Percentiles rank a stretch among this genome's conserved stretches.
phyloP scores from a whole-genome alignment of 108 stramenopile genomes.

The Cyclotella baltica region DNA sequence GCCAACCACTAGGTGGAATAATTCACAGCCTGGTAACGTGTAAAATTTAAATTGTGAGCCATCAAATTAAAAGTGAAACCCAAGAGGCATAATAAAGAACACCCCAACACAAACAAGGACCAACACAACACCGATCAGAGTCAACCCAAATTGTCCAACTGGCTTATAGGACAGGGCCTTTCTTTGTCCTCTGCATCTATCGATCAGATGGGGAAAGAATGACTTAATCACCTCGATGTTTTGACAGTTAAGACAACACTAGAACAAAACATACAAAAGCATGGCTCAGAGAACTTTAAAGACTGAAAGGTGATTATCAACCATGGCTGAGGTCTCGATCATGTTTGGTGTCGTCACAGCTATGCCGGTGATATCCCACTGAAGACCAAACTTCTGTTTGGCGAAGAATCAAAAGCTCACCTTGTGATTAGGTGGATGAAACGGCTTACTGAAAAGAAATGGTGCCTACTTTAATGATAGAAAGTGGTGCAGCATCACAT shows the following conservation, averaged over 20 bases:
- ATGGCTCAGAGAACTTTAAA: constrained; percentile 61
- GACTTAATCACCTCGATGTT: constrained; percentile 58
- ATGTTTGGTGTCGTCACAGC: constrained; percentile 43
- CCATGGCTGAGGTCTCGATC: constrained; percentile 54
- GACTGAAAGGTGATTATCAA: constrained; percentile 56
- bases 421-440: too few relatives aligned
- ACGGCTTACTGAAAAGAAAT: too few relatives aligned
- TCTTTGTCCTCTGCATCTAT: constrained; percentile 82
- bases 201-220: constrained; percentile 95
- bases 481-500: not conserved
- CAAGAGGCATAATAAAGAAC: too few relatives aligned
- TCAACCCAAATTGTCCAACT: constrained; percentile 90
- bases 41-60: too few relatives aligned
- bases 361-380: not conserved
- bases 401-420: not conserved
- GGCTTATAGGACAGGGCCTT: constrained; percentile 91
- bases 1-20: too few relatives aligned
- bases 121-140: constrained; percentile 76
- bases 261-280: not conserved
- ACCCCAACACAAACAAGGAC: too few relatives aligned
- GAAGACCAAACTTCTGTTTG: not conserved
- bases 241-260: not conserved
- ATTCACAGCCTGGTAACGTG: too few relatives aligned
- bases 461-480: not conserved
- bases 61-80: too few relatives aligned